Base-by-base conservation (phyloP, 371 early-diverging fungal species). In the Globomyces sp. region DNA sequence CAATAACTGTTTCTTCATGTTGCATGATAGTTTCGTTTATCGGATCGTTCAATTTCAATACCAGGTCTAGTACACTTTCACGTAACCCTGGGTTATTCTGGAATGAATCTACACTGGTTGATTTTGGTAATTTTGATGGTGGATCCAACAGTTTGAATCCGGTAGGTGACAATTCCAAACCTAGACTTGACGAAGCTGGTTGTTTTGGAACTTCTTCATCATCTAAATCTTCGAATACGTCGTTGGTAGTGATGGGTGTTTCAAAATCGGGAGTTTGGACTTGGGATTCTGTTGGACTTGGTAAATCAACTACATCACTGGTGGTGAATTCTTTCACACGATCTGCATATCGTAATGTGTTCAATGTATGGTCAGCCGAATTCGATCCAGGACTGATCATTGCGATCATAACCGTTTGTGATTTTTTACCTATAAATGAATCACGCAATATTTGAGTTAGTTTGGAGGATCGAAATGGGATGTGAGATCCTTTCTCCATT, bases 301-400 rank as follows among this genome's bases (percentile, higher is more conserved):
- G 47, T 47, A 47, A 47, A 47, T 8, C 47, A 47, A 11, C 47
- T 8, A 6, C 13, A 5, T 60, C 60, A 6, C 57, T 13, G 5
- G 11, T 57, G 36, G 36, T 46, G 64, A 68, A 70, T 65, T 77
- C 79, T 52, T 77, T 79, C 24, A 79, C 77, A 5, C 79, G 64
- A 65, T 76, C 72, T 1, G 86, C 86, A 69, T 86, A 87, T 55
- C 85, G 65, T 47, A 87, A 62, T 13, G 85, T 85, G 70, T 83
- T 84, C 10, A 87, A 67, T 4, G 87, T 77, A 68, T 86, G 84
- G 57, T 86, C 87, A 42, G 73, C 71, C 40, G 73, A 72, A 4
- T 45, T 57, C 2, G 51, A 58, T 24, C 70, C 71, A 4, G 85
- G 82, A 50, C 72, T 68, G 11, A 86, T 66, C 5, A 80, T 83